Conservation (phyloP, 2,329 filamentous ascomycete genomes). For the Exophiala spinifera region DNA sequence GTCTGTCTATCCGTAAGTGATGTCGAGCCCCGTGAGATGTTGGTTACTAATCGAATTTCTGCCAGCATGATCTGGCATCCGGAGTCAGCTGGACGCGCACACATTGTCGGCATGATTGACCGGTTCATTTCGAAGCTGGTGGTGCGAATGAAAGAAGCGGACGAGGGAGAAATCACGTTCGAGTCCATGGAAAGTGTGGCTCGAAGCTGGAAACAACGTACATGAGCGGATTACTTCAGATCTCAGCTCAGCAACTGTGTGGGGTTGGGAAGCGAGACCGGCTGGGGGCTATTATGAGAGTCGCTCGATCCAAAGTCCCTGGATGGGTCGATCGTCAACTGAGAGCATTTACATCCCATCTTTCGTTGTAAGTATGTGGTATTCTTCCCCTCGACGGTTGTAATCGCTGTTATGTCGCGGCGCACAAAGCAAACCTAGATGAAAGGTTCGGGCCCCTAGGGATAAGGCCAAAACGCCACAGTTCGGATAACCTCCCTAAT, state of each 20-base stretch:
- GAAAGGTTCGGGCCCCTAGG: too few relatives aligned
- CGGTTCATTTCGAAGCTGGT: constrained; percentile 26
- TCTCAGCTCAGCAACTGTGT: neutral
- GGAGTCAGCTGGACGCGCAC: constrained; percentile 27
- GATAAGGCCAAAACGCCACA: too few relatives aligned
- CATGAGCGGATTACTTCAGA: constrained; percentile 18
- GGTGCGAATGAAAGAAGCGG: constrained; percentile 20
- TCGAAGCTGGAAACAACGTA: constrained; percentile 24
- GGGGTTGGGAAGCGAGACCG: neutral
- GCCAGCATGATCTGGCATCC: constrained; percentile 31
- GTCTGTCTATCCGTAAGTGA: constrained; percentile 25
- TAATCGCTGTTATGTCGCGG: too few relatives aligned
- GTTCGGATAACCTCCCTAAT: too few relatives aligned
- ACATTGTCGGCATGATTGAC: constrained; percentile 31
- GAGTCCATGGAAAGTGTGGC: constrained; percentile 29
- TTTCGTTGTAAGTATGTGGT: too few relatives aligned
- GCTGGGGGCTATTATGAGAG: neutral
- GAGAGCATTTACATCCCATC: too few relatives aligned
- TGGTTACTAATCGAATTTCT: constrained; percentile 6
- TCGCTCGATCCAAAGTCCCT: too few relatives aligned
- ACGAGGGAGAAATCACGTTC: constrained; percentile 28
- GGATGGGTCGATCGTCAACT: too few relatives aligned
- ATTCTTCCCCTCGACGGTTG: too few relatives aligned
- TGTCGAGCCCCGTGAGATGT: neutral
- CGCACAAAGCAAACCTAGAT: too few relatives aligned